Percentiles rank a stretch among this genome's conserved stretches.
phyloP scores from a whole-genome alignment of 352 stramenopile genomes.

The Plasmopara halstedii region DNA sequence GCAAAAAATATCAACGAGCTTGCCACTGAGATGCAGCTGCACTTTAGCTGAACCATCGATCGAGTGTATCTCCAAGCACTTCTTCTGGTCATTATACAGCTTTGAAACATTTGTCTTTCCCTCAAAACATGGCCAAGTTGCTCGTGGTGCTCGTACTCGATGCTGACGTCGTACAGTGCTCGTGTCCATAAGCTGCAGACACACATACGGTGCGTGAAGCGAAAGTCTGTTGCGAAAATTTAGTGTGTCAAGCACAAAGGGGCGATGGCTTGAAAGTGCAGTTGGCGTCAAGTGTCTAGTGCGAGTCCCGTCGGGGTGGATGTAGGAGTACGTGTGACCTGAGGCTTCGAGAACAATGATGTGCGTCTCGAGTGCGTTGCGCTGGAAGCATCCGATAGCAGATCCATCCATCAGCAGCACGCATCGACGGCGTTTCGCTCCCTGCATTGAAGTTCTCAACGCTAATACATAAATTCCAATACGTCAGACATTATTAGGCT shows the following conservation, averaged over 20 bases:
- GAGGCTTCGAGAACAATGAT: conserved; percentile 53
- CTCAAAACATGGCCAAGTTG: conserved; percentile 23
- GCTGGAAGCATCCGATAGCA: conserved; percentile 36
- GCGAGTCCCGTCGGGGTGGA: conserved; percentile 34
- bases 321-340: conserved; percentile 51
- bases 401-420: conserved; percentile 51
- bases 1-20: conserved; percentile 33
- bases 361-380: conserved; percentile 41
- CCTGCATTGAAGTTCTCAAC: too few species aligned
- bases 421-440: conserved; percentile 23
- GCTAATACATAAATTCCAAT: too few species aligned
- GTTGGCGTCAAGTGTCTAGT: conserved; percentile 56
- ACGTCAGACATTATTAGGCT: too few species aligned
- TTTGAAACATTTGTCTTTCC: conserved; percentile 17
- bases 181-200: conserved; percentile 14
- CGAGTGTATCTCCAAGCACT: conserved; percentile 53
- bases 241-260: conserved; percentile 33
- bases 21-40: conserved; percentile 24
- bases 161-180: conserved; percentile 14
- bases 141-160: conserved; percentile 9
- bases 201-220: conserved; percentile 33
- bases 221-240: conserved; percentile 51
- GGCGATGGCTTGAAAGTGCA: conserved; percentile 34
- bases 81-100: conserved; percentile 23
- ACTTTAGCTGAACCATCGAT: conserved; percentile 53